A percentile compares a stretch with the other conserved stretches of the same genome.
Evolutionary conservation across 805 yeast species (phyloP).

Genomic region (Yarrowia hollandica): DNA sequence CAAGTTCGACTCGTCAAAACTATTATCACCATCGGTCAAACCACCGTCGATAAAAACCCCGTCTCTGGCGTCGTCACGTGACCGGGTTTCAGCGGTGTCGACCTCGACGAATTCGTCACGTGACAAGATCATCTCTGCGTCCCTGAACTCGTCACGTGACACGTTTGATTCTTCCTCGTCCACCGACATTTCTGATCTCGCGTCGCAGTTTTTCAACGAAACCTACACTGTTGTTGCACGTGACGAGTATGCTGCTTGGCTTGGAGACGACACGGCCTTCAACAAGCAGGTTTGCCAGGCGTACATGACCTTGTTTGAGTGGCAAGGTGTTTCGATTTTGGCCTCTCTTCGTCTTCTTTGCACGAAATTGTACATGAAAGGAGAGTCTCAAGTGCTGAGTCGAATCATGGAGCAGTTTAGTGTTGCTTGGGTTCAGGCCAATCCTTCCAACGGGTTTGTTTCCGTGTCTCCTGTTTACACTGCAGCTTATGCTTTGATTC

Average conservation of each 20-base stretch:
- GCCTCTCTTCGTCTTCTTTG: constrained; percentile 61
- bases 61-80: too few species aligned
- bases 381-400: constrained; percentile 81
- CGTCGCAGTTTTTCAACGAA: constrained; percentile 12
- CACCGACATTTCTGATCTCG: not conserved
- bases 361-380: constrained; percentile 66
- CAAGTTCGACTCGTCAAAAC: too few species aligned
- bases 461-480: constrained; percentile 64
- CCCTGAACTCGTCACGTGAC: not conserved
- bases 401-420: constrained; percentile 69
- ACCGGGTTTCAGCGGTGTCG: too few species aligned
- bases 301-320: constrained; percentile 46
- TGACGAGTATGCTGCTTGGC: constrained; percentile 47
- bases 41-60: too few species aligned
- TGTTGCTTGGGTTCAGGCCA: constrained; percentile 55
- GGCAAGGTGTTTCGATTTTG: constrained; percentile 54
- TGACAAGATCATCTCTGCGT: too few species aligned
- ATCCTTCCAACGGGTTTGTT: constrained; percentile 51
- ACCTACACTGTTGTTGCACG: constrained; percentile 37
- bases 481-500: constrained; percentile 66
- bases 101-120: too few species aligned
- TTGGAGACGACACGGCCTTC: constrained; percentile 42
- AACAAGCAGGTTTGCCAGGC: constrained; percentile 40
- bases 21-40: too few species aligned
- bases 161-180: not conserved